Evolutionary conservation across 495 filamentous ascomycete species (phyloP), one percentile per base, ranked within the genome.

Genomic region (Hyaloscypha finlandica): DNA sequence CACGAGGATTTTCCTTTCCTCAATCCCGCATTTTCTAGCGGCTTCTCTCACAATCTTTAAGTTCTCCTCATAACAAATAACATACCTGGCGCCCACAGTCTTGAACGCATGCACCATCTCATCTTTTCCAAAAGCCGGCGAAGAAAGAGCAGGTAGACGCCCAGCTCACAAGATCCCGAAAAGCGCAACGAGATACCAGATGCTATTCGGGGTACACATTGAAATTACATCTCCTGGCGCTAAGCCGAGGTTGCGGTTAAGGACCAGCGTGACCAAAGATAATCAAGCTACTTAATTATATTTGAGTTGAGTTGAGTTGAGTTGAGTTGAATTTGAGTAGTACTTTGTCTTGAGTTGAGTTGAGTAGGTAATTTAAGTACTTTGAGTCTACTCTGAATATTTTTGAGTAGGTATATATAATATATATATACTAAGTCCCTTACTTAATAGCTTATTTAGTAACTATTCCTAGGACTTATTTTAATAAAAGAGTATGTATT

Each of bases 61-160:
- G 1, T 76, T 79, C 9, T 80, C 74, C 0, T 81, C 80, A 8
- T 80, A 75, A 0, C 85, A 87, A 77, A 88, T 84, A 19, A 89
- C 71, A 65, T 85, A 84, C 65, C 81, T 84, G 0, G 84, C 83
- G 20, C 81, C 73, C 1, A 79, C 81, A 0, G 77, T 85, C 66
- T 82, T 77, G 0, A 89, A 77, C 4, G 85, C 84, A 72, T 87
- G 86, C 1, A 81, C 80, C 85, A 88, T 88, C 66, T 89, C 86
- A 29, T 87, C 85, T 20, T 86, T 73, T 42, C 84, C 87, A 64
- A 88, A 89, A 4, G 83, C 85, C 0, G 87, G 87, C 0, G 79
- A 83, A 3, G 85, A 84, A 6, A 85, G 85, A 0, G 83, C 84
- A 0, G 87, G 80, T 11, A 84, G 74, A 6, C 81, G 85, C 73